Conservation (phyloP, 108 stramenopile genomes). For the Pseudonitzschia multistriata region DNA sequence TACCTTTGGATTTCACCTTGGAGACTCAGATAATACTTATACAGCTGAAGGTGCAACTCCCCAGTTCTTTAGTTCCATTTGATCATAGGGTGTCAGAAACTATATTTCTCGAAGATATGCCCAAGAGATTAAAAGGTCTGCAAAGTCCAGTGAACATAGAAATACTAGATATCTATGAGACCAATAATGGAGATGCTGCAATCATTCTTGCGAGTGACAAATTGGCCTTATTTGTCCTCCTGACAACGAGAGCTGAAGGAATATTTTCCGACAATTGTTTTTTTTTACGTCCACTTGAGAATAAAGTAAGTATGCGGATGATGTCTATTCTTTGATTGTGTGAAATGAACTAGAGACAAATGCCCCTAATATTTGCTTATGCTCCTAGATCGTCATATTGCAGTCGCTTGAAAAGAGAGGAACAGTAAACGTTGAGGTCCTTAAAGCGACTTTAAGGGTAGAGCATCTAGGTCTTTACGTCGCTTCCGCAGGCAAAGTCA, state of each 20-base stretch:
- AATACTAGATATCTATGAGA: neutral
- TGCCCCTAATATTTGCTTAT: neutral
- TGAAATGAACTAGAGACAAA: neutral
- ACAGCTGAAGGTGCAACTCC: neutral
- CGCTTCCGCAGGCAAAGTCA: neutral
- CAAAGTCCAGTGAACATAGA: slow-evolving; percentile 1
- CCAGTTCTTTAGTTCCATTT: neutral
- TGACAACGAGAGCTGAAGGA: slow-evolving; percentile 48
- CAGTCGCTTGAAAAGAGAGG: neutral
- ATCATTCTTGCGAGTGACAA: slow-evolving; percentile 8
- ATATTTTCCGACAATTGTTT: slow-evolving; percentile 39
- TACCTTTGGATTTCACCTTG: neutral
- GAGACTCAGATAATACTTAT: neutral
- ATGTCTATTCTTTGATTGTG: neutral
- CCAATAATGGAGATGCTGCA: neutral
- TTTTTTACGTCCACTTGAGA: neutral
- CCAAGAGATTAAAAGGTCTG: slow-evolving; percentile 12
- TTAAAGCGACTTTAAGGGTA: slow-evolving; percentile 22
- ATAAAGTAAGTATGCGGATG: slow-evolving; percentile 1
- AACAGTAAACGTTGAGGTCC: slow-evolving; percentile 14
- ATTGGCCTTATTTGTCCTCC: slow-evolving; percentile 38
- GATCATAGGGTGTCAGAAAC: neutral
- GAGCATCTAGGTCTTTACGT: slow-evolving; percentile 36
- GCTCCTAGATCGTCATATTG: slow-evolving; percentile 12
- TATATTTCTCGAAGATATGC: slow-evolving; percentile 15